These are phyloP conservation scores for Apophysomyces ossiformis DNA, from an alignment of 371 early-diverging fungal genomes.

Conservation along the genomic window DNA sequence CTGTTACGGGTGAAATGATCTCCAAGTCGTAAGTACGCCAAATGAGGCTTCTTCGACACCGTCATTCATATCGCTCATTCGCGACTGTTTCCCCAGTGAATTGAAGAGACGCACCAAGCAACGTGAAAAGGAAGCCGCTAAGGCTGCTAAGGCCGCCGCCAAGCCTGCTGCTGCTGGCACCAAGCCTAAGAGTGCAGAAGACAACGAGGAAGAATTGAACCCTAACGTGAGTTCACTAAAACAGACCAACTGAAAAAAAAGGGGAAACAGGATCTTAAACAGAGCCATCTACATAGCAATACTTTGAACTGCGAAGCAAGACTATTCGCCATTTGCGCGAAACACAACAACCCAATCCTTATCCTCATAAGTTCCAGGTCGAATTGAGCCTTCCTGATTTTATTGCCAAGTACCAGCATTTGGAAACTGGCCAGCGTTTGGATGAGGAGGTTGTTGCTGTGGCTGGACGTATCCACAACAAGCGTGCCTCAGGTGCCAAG, in stretches of 20 bases:
- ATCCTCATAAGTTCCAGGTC: constrained; percentile 98
- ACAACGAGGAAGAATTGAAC: constrained; percentile 82
- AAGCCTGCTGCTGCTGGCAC: constrained; percentile 65
- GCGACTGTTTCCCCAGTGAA: constrained; percentile 63
- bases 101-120: constrained; percentile 92
- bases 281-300: constrained; percentile 63
- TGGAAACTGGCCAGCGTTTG: constrained; percentile 76
- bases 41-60: neutral
- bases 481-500: constrained; percentile 87
- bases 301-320: constrained; percentile 96
- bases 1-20: constrained; percentile 93
- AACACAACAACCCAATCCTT: constrained; percentile 82
- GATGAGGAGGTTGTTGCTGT: constrained; percentile 76
- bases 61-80: constrained; percentile 5
- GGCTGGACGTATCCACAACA: constrained; percentile 91
- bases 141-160: constrained; percentile 70
- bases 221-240: constrained; percentile 71
- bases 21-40: constrained; percentile 82
- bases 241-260: constrained; percentile 1
- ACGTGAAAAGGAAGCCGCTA: constrained; percentile 84
- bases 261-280: neutral
- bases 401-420: constrained; percentile 77
- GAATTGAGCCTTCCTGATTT: constrained; percentile 83
- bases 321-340: constrained; percentile 81
- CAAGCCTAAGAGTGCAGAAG: constrained; percentile 67